A percentile compares a stretch with the other conserved stretches of the same genome.
These are phyloP conservation scores for Trametes cinnabarina DNA, from an alignment of 768 basidiomycete genomes.

Conservation along the genomic window DNA sequence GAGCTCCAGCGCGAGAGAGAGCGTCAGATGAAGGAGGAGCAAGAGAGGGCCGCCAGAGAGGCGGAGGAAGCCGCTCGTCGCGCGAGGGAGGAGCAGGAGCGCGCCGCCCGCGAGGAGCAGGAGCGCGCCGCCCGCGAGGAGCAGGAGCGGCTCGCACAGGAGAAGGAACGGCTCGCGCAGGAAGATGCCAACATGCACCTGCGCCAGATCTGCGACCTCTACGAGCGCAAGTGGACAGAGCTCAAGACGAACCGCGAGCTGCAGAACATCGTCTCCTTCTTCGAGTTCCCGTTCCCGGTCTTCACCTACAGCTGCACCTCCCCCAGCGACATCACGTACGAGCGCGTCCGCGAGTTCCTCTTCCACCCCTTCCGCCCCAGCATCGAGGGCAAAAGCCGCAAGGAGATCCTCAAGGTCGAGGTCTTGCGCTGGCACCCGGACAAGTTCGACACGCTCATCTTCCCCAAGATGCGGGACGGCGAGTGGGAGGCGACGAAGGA, in stretches of 20 bases:
- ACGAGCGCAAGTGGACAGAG: conserved; percentile 16
- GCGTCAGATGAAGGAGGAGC: conserved; percentile 4
- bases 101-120: not conserved
- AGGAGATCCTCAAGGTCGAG: conserved; percentile 42
- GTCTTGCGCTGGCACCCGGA: conserved; percentile 57
- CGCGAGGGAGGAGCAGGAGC: not conserved
- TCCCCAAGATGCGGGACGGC: not conserved
- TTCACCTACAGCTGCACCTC: conserved; percentile 22
- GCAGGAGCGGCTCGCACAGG: not conserved
- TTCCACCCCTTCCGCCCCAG: conserved; percentile 35
- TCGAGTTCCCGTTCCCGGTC: conserved; percentile 44
- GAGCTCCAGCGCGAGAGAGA: conserved; percentile 4
- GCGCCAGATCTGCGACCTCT: conserved; percentile 3
- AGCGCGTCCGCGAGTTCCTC: conserved; percentile 39
- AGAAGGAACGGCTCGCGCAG: not conserved
- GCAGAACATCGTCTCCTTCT: conserved; percentile 18
- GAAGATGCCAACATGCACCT: too few species aligned
- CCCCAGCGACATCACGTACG: conserved; percentile 35
- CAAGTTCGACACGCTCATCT: conserved; percentile 38
- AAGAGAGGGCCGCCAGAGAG: not conserved
- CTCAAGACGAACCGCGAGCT: conserved; percentile 13
- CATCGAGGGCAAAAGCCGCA: conserved; percentile 31
- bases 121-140: not conserved
- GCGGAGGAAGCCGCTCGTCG: not conserved
- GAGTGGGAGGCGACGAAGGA: conserved; percentile 8